Evolutionary conservation across 805 yeast species (phyloP).

Genomic region (Cyberlindnera suaveolens): DNA sequence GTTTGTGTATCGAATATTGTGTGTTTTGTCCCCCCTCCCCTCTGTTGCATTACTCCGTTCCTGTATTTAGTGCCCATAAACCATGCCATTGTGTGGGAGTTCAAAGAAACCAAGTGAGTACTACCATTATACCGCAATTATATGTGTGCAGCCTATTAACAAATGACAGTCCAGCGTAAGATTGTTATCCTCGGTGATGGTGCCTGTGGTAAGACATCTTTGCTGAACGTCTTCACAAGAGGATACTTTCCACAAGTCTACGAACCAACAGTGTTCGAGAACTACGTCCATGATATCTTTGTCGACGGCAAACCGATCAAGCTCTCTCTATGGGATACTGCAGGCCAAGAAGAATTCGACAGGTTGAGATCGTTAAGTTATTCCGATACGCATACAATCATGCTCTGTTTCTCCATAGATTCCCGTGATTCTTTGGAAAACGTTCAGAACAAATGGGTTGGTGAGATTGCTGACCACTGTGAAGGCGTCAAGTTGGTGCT

Average conservation of each 20-base stretch:
- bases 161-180: slow-evolving; percentile 65
- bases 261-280: slow-evolving; percentile 97
- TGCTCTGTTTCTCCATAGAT: slow-evolving; percentile 93
- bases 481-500: slow-evolving; percentile 91
- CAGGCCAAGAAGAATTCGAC: slow-evolving; percentile 98
- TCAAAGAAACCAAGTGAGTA: slow-evolving; percentile 32
- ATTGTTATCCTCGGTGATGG: slow-evolving; percentile 96
- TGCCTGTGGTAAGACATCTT: slow-evolving; percentile 97
- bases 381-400: slow-evolving; percentile 93
- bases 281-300: slow-evolving; percentile 94
- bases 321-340: slow-evolving; percentile 95
- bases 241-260: slow-evolving; percentile 98
- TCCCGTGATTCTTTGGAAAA: slow-evolving; percentile 91
- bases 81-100: slow-evolving; percentile 40
- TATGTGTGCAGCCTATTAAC: neutral
- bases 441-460: slow-evolving; percentile 94
- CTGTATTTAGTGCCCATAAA: too few relatives aligned
- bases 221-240: slow-evolving; percentile 89
- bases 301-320: slow-evolving; percentile 92
- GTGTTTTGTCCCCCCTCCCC: too few relatives aligned
- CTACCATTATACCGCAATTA: neutral
- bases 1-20: too few relatives aligned
- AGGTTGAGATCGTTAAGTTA: slow-evolving; percentile 87
- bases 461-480: slow-evolving; percentile 94
- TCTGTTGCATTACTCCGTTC: too few relatives aligned